Percentiles rank a stretch among this genome's conserved stretches.
These are phyloP conservation scores for Salvia miltiorrhiza DNA, from an alignment of 257 asterid genomes.

Conservation along the genomic window DNA sequence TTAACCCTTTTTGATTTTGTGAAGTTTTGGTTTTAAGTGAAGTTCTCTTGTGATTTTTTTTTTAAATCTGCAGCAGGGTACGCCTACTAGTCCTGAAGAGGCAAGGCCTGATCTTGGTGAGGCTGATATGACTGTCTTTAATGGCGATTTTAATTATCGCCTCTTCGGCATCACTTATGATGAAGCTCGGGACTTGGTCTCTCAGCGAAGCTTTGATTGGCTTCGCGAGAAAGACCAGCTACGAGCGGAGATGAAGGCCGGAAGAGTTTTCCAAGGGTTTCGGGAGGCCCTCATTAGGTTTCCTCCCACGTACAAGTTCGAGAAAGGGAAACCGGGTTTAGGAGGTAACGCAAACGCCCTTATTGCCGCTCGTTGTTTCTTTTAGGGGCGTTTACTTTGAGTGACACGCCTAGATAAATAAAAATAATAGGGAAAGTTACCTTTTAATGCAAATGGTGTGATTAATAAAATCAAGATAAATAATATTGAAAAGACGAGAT, in stretches of 20 bases:
- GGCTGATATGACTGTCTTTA: constrained; percentile 69
- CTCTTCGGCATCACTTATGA: constrained; percentile 89
- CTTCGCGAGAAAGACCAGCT: constrained; percentile 93
- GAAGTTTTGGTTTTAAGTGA: neutral
- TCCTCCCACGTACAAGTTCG: constrained; percentile 95
- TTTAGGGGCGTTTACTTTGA: neutral
- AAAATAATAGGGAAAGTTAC: too few species aligned
- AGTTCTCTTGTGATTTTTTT: neutral
- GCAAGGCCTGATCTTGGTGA: constrained; percentile 79
- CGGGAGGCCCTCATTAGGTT: constrained; percentile 79
- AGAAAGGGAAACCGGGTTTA: constrained; percentile 85
- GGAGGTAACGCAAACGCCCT: constrained; percentile 57
- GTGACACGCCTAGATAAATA: neutral
- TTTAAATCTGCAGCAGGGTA: constrained; percentile 37
- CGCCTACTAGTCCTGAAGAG: constrained; percentile 46
- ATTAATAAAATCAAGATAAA: too few species aligned
- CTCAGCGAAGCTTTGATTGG: constrained; percentile 95
- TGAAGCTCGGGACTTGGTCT: constrained; percentile 90
- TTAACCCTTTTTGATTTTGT: neutral
- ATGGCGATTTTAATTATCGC: constrained; percentile 91
- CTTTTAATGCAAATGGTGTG: too few species aligned
- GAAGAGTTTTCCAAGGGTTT: constrained; percentile 95
- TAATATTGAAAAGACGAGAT: too few species aligned
- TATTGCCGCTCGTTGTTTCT: neutral
- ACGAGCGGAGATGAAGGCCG: constrained; percentile 84